Base-by-base conservation (phyloP, 192 early-diverging fungal species). In the Chytriomyces confervae region DNA sequence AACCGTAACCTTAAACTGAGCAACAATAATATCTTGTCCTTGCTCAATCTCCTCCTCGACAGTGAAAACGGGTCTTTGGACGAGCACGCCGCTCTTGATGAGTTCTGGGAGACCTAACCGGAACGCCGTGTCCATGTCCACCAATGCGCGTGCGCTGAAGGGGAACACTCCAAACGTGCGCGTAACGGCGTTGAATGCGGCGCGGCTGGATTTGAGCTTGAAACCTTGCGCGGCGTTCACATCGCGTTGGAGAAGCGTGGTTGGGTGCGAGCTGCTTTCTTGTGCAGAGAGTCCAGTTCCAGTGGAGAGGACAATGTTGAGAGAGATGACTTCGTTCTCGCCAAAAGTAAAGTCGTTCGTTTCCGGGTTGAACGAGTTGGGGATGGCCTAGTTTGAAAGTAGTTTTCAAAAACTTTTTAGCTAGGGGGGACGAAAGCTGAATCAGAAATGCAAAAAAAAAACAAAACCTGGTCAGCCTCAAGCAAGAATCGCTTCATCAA, bases 1-100 rank as follows among this genome's bases (percentile, higher is more conserved):
- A 63, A 93, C 91, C 11, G 96, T 98, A 77, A 92, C 89, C 78
- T 92, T 90, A 85, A 96, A 95, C 80, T 96, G 95, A 51, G 94
- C 96, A 69, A 95, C 94, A 47, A 74, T 50, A 50, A 87, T 81
- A 79, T 89, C 90, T 20, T 57, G 16, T 3, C 20, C 20, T 20
- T 57, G 16, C 27, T 61, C 72, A 16, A n/a, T 45, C 29, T 77
- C 81, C 6, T 79, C 83, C 84, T 87, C 87, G 74, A 93, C 95
- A 79, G 91, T 86, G 77, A 92, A 85, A 27, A 96, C 88, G 47
- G 91, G 88, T 70, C 93, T 92, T 29, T 93, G 89, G 53, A 88
- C 82, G 50, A 95, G 88, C 61, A 95, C 87, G 62, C 88, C 87
- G 81, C 92, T 91, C 86, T 91, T 91, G 77, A 89, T 83, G 80